phyloP scores from a whole-genome alignment of 345 rosid genomes.

The Firmiana major region DNA sequence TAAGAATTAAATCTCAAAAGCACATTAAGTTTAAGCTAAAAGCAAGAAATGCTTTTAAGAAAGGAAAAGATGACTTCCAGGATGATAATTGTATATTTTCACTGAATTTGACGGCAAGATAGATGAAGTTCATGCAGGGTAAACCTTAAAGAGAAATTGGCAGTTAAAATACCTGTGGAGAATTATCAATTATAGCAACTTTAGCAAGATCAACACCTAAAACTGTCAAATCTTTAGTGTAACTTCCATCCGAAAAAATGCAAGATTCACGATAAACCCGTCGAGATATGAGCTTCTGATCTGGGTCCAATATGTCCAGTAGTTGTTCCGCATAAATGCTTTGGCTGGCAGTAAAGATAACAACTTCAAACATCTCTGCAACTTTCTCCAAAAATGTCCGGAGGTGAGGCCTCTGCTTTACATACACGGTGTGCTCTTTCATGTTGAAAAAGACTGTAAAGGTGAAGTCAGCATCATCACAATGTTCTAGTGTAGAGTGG shows the following conservation, averaged over 20 bases:
- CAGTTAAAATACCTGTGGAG: constrained; percentile 72
- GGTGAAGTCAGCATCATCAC: constrained; percentile 77
- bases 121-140: constrained; percentile 2
- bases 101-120: background rate
- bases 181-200: constrained; percentile 92
- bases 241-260: constrained; percentile 77
- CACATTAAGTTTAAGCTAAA: background rate
- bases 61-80: background rate
- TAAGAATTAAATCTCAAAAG: background rate
- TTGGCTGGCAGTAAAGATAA: constrained; percentile 93
- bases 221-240: constrained; percentile 90
- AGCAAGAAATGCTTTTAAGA: background rate
- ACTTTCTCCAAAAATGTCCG: constrained; percentile 77
- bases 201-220: constrained; percentile 93
- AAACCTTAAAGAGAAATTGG: constrained; percentile 13
- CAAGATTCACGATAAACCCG: constrained; percentile 87
- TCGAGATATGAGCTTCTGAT: constrained; percentile 64
- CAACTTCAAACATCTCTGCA: constrained; percentile 79
- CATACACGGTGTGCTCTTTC: constrained; percentile 86
- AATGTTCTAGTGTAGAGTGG: constrained; percentile 78
- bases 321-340: constrained; percentile 87
- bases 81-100: background rate
- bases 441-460: constrained; percentile 79
- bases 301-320: constrained; percentile 76
- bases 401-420: constrained; percentile 82